Conservation (phyloP, 2,329 filamentous ascomycete species). For the Aotearoamyces nothofagi region DNA sequence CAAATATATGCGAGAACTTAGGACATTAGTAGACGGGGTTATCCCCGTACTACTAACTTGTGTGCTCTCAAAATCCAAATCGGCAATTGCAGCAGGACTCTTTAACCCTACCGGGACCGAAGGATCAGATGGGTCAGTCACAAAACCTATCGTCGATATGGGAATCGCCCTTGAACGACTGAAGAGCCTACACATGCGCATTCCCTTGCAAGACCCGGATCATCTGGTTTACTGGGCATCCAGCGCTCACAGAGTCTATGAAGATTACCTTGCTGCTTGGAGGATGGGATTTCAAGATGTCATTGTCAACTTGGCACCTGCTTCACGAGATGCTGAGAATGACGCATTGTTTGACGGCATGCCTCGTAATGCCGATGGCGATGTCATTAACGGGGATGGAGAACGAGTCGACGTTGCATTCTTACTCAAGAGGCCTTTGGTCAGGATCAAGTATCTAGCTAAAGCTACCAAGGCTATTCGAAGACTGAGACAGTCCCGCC, state of each 20-base stretch:
- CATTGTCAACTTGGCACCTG: slow-evolving; percentile 78
- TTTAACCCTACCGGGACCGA: slow-evolving; percentile 39
- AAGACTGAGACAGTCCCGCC: slow-evolving; percentile 36
- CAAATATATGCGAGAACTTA: slow-evolving; percentile 80
- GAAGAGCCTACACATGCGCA: slow-evolving; percentile 63
- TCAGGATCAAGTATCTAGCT: slow-evolving; percentile 74
- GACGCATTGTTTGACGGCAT: slow-evolving; percentile 38
- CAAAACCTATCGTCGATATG: slow-evolving; percentile 87
- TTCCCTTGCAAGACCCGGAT: slow-evolving; percentile 58
- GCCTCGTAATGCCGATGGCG: slow-evolving; percentile 48
- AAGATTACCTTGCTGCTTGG: slow-evolving; percentile 78
- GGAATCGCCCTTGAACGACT: slow-evolving; percentile 78
- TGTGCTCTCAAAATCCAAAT: slow-evolving; percentile 58
- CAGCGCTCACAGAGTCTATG: slow-evolving; percentile 62
- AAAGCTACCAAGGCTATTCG: slow-evolving; percentile 64
- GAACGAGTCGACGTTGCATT: slow-evolving; percentile 91
- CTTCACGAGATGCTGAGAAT: slow-evolving; percentile 32
- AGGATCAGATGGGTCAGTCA: slow-evolving; percentile 39
- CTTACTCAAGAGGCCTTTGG: slow-evolving; percentile 74
- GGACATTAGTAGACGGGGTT: slow-evolving; percentile 86
- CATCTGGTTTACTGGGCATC: slow-evolving; percentile 71
- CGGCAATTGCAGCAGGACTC: slow-evolving; percentile 46
- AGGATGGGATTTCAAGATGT: slow-evolving; percentile 88
- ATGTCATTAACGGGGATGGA: slow-evolving; percentile 46
- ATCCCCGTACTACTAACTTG: slow-evolving; percentile 83